phyloP scores from a whole-genome alignment of 192 early-diverging fungal genomes.

The Backusella tuberculispora region DNA sequence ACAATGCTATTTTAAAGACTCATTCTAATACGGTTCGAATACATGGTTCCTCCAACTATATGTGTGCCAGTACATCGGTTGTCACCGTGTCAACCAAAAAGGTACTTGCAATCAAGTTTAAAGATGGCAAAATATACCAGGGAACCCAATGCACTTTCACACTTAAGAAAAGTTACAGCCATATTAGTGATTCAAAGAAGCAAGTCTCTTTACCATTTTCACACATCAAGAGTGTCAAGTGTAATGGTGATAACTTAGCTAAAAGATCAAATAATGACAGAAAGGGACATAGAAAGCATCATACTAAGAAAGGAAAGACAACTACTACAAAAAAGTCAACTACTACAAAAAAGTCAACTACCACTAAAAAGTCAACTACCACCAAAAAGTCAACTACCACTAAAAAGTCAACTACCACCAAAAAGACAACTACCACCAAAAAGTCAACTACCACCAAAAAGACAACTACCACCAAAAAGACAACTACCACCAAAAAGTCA shows the following conservation, averaged over 20 bases:
- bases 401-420: background rate
- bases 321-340: background rate
- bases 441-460: background rate
- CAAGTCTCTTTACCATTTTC: conserved; percentile 1
- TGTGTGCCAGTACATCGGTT: background rate
- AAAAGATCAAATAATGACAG: background rate
- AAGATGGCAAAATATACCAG: background rate
- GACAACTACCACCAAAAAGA: background rate
- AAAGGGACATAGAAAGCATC: background rate
- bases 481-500: background rate
- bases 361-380: background rate
- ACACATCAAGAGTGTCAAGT: background rate
- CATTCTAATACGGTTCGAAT: background rate
- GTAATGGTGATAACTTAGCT: background rate
- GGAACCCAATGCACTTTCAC: background rate
- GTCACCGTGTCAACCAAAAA: background rate
- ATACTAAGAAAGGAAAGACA: background rate
- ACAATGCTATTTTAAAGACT: background rate
- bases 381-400: conserved; percentile 18
- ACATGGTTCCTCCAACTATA: background rate
- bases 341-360: background rate
- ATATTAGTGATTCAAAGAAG: background rate
- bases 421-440: background rate
- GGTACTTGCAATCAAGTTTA: background rate
- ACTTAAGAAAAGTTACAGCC: background rate